These are phyloP conservation scores for Cladosporium sp. DNA, from an alignment of 2,329 filamentous ascomycete genomes.

Conservation along the genomic window DNA sequence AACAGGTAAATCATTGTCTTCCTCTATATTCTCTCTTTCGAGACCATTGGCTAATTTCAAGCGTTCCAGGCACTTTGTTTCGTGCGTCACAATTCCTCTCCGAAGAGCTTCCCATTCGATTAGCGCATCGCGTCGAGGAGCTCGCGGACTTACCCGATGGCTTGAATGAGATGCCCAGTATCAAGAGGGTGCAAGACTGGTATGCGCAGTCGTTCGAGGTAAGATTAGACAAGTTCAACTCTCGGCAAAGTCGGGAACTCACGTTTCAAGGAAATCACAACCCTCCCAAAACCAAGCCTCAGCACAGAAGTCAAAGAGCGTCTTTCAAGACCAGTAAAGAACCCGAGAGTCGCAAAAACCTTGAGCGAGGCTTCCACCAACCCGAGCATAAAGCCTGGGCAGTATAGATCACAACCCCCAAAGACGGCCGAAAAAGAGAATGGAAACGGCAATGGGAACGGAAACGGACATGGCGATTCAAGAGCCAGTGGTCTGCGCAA, in stretches of 20 bases:
- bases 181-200: conserved; percentile 92
- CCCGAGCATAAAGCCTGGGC: conserved; percentile 78
- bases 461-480: conserved; percentile 45
- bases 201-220: conserved; percentile 99
- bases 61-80: conserved; percentile 74
- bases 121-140: conserved; percentile 95
- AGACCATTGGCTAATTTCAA: neutral
- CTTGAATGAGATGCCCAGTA: conserved; percentile 95
- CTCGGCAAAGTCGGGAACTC: conserved; percentile 21
- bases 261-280: conserved; percentile 75
- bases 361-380: conserved; percentile 83
- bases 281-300: conserved; percentile 71
- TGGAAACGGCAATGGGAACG: conserved; percentile 27
- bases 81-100: conserved; percentile 96
- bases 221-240: conserved; percentile 34
- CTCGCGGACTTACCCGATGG: conserved; percentile 89
- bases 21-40: neutral
- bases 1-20: conserved; percentile 55
- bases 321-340: conserved; percentile 63
- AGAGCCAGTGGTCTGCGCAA: conserved; percentile 51
- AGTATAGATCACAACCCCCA: conserved; percentile 61
- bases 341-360: conserved; percentile 56
- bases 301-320: conserved; percentile 71
- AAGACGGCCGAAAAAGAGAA: conserved; percentile 6
- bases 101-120: conserved; percentile 92